These are phyloP conservation scores for Blastobotrys buckinghamii DNA, from an alignment of 1,139 yeast species.

Conservation along the genomic window DNA sequence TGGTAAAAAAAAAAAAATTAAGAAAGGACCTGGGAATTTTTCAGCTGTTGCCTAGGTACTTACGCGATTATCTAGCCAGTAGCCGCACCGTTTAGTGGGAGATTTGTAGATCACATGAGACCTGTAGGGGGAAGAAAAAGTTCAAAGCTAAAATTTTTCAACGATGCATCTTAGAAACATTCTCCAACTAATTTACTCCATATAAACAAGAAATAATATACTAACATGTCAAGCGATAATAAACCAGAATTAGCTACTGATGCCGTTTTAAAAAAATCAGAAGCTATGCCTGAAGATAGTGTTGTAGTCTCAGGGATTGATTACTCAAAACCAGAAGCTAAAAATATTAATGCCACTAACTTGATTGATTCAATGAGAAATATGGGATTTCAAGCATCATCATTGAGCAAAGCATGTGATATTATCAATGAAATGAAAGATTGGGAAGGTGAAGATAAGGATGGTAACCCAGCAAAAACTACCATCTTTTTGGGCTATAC, in stretches of 20 bases:
- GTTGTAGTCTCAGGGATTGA: slow-evolving; percentile 81
- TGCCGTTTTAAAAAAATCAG: slow-evolving; percentile 85
- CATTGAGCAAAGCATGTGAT: slow-evolving; percentile 81
- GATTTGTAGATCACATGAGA: no score
- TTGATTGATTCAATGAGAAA: slow-evolving; percentile 75
- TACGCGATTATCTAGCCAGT: no score
- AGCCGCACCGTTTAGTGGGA: no score
- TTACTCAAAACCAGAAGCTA: slow-evolving; percentile 62
- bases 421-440: slow-evolving; percentile 84
- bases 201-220: neutral
- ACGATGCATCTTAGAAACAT: no score
- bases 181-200: no score
- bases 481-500: slow-evolving; percentile 95
- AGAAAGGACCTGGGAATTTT: no score
- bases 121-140: no score
- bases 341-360: slow-evolving; percentile 70
- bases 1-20: neutral
- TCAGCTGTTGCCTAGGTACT: no score
- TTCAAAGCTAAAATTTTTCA: no score
- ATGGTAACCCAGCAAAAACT: slow-evolving; percentile 61
- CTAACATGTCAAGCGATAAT: slow-evolving; percentile 7
- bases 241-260: slow-evolving; percentile 35
- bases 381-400: slow-evolving; percentile 98
- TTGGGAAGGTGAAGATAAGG: slow-evolving; percentile 91
- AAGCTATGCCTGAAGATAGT: slow-evolving; percentile 75